Conservation (phyloP, 2,329 filamentous ascomycete genomes). For the Verticillium dahliae region DNA sequence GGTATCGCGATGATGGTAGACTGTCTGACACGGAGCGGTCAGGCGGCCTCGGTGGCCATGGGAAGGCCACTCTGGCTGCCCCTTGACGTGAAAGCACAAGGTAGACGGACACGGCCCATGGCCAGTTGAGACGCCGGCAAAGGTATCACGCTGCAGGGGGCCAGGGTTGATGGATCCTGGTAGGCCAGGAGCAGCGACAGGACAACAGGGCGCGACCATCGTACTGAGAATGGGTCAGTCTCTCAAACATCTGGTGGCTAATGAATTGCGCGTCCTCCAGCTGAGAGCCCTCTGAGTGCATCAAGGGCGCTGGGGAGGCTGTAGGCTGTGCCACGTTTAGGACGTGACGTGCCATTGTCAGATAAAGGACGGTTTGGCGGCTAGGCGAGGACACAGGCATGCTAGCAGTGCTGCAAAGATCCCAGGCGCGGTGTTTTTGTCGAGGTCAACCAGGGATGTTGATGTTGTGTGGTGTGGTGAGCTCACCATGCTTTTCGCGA, state of each 20-base stretch:
- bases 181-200: not conserved
- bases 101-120: not conserved
- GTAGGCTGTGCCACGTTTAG: not conserved
- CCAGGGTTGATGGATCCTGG: not conserved
- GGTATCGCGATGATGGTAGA: not conserved
- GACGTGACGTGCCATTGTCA: not conserved
- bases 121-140: not conserved
- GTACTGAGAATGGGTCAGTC: not conserved
- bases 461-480: not conserved
- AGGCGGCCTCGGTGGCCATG: not conserved
- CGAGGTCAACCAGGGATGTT: not conserved
- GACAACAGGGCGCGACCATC: not conserved
- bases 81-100: not conserved
- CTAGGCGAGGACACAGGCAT: not conserved
- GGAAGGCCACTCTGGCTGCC: not conserved
- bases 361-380: not conserved
- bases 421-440: not conserved
- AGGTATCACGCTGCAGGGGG: not conserved
- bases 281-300: not conserved
- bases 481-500: not conserved
- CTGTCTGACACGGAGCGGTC: not conserved
- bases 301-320: not conserved
- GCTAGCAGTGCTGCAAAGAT: not conserved
- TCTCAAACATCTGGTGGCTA: not conserved
- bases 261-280: not conserved